Base-by-base conservation (phyloP, 495 filamentous ascomycete species). In the Bacidia gigantensis region DNA sequence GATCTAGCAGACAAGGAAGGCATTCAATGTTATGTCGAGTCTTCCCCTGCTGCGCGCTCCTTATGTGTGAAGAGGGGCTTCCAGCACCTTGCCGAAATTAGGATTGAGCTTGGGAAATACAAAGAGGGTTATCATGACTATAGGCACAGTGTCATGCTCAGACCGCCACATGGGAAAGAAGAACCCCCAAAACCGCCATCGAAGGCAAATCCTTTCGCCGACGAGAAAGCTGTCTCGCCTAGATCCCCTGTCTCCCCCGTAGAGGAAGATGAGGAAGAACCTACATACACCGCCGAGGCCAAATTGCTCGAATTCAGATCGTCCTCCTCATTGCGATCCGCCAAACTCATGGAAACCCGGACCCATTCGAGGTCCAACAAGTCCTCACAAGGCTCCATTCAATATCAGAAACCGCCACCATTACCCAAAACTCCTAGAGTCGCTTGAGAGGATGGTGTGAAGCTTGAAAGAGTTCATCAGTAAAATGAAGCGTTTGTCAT, bases 41-140 rank as follows among this genome's bases (percentile, higher is more conserved):
- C 62, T 7, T 68, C 69, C 25, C 62, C 63, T 3, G 52, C 46
- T 14, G 69, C 64, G 9, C 61, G 56, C 22, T 57, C 58, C 0
- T 11, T 72, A 21, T 70, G 69, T 56, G 50, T 59, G 38, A 69
- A 61, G 25, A 44, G 58, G 49, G 68, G 62, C 18, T 72, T 72
- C 52, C 50, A 57, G 38, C 35, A 35, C 1, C 26, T 62, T 39
- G 51, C 52, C 14, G 52, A 44, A 55, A 58, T 54, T 53, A 54
- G 55, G 20, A 55, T 58, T 17, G 49, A 58, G 21, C 42, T 58
- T 7, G 53, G 51, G 2, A 55, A 26, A 38, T 58, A 54, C 18
- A 29, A 46, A 21, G 26, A 49, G 5, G 35, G 56, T 21, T 48
- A 54, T 5, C 39, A 54, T 7, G 17, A 38, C 11, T 58, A 58